Base-by-base conservation (phyloP, 2,329 filamentous ascomycete genomes). In the Diplocarpon mali region DNA sequence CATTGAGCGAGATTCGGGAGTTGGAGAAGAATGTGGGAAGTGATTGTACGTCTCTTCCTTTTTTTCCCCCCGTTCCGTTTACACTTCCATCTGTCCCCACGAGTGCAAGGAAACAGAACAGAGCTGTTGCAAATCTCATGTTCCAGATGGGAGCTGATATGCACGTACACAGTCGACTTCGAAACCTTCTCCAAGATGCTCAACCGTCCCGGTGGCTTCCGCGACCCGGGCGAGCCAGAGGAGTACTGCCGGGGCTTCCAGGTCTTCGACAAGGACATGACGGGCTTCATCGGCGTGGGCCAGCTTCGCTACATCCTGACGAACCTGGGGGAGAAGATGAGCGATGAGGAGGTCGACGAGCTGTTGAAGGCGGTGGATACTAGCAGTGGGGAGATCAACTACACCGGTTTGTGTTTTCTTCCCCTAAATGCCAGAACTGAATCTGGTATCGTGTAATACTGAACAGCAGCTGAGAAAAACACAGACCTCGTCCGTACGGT, bases 191-290 rank as follows among this genome's bases (percentile, higher is more conserved):
- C 85, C 67, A 92, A 92, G 68, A 81, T 96, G 59, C 85, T 98
- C 53, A 96, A 96, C 77, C 85, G 92, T 53, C 92, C 92, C 30
- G 89, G 89, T 64, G 92, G 92, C 60, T 98, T 98, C 83, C 88
- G 92, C 65, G 92, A 96, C 61, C 89, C 92, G 2, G 92, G 92
- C 64, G 89, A 95, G 69, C 90, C 92, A 34, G 90, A 96, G 63
- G 90, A 96, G 67, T 98, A 98, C 70, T 95, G 90, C 68, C 85
- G 90, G 51, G 92, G 92, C 45, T 98, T 98, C 73, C 92, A 98
- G 68, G 92, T 98, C 43, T 98, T 98, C 60, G 92, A 98, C 70
- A 98, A 98, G 70, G 92, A 98, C 65, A 84, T 95, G 79, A 95
- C 88, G 49, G 92, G 92, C 42, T 95, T 89, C 67, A 96, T 98